Conservation (phyloP, 441 rosid species). For the Geranium incanum region DNA sequence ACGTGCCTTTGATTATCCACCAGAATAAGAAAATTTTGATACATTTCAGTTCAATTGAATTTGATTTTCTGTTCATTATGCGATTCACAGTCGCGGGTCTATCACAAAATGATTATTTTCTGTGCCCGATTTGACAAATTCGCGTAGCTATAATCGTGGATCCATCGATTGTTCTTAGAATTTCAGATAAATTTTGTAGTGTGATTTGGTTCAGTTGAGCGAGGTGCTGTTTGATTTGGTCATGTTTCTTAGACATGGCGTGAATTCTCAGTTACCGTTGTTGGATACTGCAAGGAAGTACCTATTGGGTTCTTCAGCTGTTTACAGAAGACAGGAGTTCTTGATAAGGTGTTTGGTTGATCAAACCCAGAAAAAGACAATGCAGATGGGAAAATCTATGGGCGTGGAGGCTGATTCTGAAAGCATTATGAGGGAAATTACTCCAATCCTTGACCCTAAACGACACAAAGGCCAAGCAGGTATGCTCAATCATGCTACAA, state of each 20-base stretch:
- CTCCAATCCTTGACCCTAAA: constrained; percentile 49
- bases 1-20: background rate
- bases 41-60: background rate
- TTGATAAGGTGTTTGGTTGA: constrained; percentile 41
- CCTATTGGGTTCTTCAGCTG: constrained; percentile 34
- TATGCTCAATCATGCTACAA: constrained; percentile 21
- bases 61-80: background rate
- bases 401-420: constrained; percentile 63
- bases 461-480: constrained; percentile 96
- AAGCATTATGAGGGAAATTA: constrained; percentile 47
- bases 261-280: constrained; percentile 34
- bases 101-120: background rate
- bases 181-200: background rate
- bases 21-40: background rate
- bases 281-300: constrained; percentile 22
- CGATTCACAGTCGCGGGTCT: background rate
- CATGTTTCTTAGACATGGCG: constrained; percentile 45
- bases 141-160: background rate
- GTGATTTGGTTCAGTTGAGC: constrained; percentile 1
- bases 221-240: constrained; percentile 17
- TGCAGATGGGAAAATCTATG: constrained; percentile 33
- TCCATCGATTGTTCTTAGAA: background rate
- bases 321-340: constrained; percentile 62
- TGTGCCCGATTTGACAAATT: background rate
- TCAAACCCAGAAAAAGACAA: constrained; percentile 21